A percentile compares a stretch with the other conserved stretches of the same genome.
phyloP scores from a whole-genome alignment of 305 asterid genomes.

The Fraxinus greggii region DNA sequence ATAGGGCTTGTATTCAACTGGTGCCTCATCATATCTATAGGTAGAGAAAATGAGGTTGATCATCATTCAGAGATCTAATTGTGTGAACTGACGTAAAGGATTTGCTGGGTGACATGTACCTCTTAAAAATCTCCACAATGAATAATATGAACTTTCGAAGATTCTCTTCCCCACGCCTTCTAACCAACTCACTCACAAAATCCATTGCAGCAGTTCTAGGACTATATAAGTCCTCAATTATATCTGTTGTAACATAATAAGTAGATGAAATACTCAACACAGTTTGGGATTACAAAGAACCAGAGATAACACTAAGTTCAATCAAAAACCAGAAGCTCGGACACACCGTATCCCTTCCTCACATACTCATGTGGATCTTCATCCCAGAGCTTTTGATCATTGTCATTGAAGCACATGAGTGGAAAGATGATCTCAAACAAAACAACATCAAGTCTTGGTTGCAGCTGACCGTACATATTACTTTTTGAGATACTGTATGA shows the following conservation, averaged over 20 bases:
- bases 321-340: slow-evolving; percentile 8
- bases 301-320: not conserved
- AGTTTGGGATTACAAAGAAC: slow-evolving; percentile 7
- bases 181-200: slow-evolving; percentile 91
- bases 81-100: not conserved
- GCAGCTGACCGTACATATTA: slow-evolving; percentile 77
- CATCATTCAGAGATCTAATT: slow-evolving; percentile 10
- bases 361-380: slow-evolving; percentile 99
- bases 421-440: slow-evolving; percentile 94
- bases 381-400: slow-evolving; percentile 95
- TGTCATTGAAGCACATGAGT: slow-evolving; percentile 95
- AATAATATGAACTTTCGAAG: slow-evolving; percentile 82
- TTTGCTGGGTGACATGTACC: slow-evolving; percentile 40
- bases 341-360: slow-evolving; percentile 96
- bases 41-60: slow-evolving; percentile 22
- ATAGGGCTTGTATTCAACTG: slow-evolving; percentile 65
- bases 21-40: slow-evolving; percentile 71
- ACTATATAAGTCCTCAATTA: slow-evolving; percentile 89
- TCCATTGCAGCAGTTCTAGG: slow-evolving; percentile 99
- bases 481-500: slow-evolving; percentile 80
- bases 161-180: slow-evolving; percentile 92
- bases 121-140: slow-evolving; percentile 83
- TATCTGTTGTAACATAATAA: slow-evolving; percentile 48
- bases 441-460: slow-evolving; percentile 75
- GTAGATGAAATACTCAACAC: slow-evolving; percentile 5